Conservation (phyloP, 1,284 basidiomycete species). For the Mycena sp. region DNA sequence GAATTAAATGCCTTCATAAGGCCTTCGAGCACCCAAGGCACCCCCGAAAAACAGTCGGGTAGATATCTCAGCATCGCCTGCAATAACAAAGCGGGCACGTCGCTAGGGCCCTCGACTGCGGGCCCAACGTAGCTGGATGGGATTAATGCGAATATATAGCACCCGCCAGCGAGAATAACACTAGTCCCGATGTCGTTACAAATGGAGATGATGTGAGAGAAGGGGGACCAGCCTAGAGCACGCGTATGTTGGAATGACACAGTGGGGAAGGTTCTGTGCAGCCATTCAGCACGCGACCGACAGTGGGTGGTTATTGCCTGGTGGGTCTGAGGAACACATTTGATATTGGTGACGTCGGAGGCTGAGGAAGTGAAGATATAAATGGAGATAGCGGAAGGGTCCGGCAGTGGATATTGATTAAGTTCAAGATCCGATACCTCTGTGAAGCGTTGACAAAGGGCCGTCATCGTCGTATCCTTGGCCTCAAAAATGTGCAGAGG, state of each 20-base stretch:
- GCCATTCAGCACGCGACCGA: slow-evolving; percentile 36
- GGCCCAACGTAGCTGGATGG: slow-evolving; percentile 39
- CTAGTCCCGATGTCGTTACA: slow-evolving; percentile 37
- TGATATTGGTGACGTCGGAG: slow-evolving; percentile 44
- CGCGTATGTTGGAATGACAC: slow-evolving; percentile 38
- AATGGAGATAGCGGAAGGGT: slow-evolving; percentile 34
- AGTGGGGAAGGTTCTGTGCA: slow-evolving; percentile 38
- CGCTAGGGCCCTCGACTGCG: neutral
- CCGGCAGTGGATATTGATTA: slow-evolving; percentile 31
- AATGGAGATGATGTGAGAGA: slow-evolving; percentile 42
- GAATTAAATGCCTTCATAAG: slow-evolving; percentile 29
- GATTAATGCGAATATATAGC: slow-evolving; percentile 43
- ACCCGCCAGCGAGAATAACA: slow-evolving; percentile 40
- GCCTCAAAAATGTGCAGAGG: slow-evolving; percentile 33
- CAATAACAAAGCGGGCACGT: slow-evolving; percentile 8
- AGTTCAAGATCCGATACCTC: slow-evolving; percentile 27
- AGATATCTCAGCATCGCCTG: slow-evolving; percentile 14
- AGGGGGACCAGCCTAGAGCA: slow-evolving; percentile 46
- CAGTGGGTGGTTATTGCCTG: slow-evolving; percentile 37
- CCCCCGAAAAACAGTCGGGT: slow-evolving; percentile 37
- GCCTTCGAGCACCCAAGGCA: slow-evolving; percentile 34
- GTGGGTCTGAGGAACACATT: slow-evolving; percentile 46
- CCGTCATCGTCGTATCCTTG: slow-evolving; percentile 40
- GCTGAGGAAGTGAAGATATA: slow-evolving; percentile 48
- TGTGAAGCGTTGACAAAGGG: slow-evolving; percentile 39